These are phyloP conservation scores for Scopulariopsis brevicaulis DNA, from an alignment of 2,329 filamentous ascomycete genomes.

Conservation along the genomic window DNA sequence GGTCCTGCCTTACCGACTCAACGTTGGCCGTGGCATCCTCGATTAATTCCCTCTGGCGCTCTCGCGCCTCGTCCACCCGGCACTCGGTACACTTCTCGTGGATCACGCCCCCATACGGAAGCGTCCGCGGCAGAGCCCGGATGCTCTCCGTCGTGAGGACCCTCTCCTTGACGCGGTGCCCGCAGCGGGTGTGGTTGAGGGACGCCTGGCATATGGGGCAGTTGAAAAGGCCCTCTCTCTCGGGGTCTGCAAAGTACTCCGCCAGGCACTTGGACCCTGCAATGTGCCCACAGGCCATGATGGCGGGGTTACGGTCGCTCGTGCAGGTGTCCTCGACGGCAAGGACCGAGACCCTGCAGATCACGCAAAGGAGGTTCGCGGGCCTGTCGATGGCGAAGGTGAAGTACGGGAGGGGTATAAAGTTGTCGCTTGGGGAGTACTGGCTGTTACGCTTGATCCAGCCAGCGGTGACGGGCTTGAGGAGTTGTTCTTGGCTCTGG, in stretches of 20 bases:
- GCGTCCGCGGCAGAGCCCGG: background rate
- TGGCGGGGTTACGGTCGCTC: conserved; percentile 12
- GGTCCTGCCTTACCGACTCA: background rate
- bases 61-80: background rate
- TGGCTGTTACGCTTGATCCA: conserved; percentile 2
- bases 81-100: background rate
- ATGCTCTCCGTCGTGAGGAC: background rate
- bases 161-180: background rate
- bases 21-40: background rate
- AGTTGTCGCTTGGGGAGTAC: conserved; percentile 7
- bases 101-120: background rate
- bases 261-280: conserved; percentile 17
- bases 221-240: background rate
- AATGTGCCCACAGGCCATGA: conserved; percentile 24
- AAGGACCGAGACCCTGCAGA: conserved; percentile 13
- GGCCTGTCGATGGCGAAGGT: conserved; percentile 16
- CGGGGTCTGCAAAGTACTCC: conserved; percentile 12
- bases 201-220: background rate
- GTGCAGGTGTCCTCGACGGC: conserved; percentile 9
- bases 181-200: background rate
- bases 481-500: background rate
- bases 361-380: conserved; percentile 12
- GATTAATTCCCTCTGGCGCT: background rate
- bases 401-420: conserved; percentile 16
- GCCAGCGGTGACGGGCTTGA: background rate